phyloP scores from a whole-genome alignment of 2,329 filamentous ascomycete species.

The Beauveria sp. region DNA sequence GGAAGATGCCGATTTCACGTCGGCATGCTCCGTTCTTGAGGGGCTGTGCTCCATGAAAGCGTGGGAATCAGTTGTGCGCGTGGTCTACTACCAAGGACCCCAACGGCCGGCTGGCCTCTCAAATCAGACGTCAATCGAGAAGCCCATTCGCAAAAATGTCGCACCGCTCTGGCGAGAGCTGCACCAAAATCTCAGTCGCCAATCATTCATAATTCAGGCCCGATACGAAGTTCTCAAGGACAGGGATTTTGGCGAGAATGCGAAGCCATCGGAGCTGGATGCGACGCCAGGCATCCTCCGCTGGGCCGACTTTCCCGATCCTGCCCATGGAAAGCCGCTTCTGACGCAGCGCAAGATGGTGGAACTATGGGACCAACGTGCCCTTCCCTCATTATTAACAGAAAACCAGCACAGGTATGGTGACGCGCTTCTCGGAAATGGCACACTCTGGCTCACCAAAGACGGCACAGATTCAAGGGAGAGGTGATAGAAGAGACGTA shows the following conservation, averaged over 20 bases:
- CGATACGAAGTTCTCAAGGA: conserved; percentile 45
- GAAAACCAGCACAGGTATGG: conserved; percentile 46
- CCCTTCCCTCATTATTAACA: conserved; percentile 38
- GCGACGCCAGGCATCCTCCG: conserved; percentile 39
- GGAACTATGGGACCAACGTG: conserved; percentile 46
- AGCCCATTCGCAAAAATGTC: conserved; percentile 29
- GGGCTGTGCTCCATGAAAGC: conserved; percentile 51
- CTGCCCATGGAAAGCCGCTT: conserved; percentile 36
- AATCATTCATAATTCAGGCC: conserved; percentile 50
- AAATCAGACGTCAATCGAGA: conserved; percentile 31
- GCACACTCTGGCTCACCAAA: neutral
- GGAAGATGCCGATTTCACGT: conserved; percentile 39
- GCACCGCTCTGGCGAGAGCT: conserved; percentile 43
- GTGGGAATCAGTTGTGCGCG: conserved; percentile 39
- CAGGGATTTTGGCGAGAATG: conserved; percentile 34
- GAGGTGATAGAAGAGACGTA: conserved; percentile 47
- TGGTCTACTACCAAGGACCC: conserved; percentile 47
- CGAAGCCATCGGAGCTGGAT: conserved; percentile 31
- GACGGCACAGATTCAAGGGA: conserved; percentile 36
- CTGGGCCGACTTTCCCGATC: conserved; percentile 56
- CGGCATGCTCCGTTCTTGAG: conserved; percentile 44
- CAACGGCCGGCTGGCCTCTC: conserved; percentile 37
- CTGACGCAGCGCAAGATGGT: conserved; percentile 47
- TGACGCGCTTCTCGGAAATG: no score
- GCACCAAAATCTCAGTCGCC: conserved; percentile 44